Evolutionary conservation across 2,329 filamentous ascomycete species (phyloP).

Genomic region (Capronia americana): DNA sequence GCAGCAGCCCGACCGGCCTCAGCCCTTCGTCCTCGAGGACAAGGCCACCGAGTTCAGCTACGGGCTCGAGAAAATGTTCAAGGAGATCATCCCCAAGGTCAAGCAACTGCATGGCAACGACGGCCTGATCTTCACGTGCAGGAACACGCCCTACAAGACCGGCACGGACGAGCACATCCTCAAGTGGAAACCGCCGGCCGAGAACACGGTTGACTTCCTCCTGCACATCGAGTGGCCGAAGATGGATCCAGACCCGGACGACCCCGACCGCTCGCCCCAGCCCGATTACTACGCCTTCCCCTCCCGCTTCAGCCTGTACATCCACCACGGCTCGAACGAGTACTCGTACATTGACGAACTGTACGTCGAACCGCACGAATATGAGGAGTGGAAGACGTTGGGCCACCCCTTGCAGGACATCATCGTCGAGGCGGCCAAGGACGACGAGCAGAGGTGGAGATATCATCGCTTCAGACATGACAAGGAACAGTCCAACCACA

Average conservation of each 20-base stretch:
- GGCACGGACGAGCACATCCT: slow-evolving; percentile 93
- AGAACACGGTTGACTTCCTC: slow-evolving; percentile 94
- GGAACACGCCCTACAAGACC: slow-evolving; percentile 80
- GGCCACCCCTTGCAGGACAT: slow-evolving; percentile 79
- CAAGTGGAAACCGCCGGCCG: slow-evolving; percentile 95
- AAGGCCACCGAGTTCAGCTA: slow-evolving; percentile 92
- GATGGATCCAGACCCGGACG: slow-evolving; percentile 70
- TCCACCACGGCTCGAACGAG: slow-evolving; percentile 67
- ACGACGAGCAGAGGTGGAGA: slow-evolving; percentile 69
- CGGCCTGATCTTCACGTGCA: slow-evolving; percentile 96
- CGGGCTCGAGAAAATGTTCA: slow-evolving; percentile 90
- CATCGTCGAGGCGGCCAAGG: slow-evolving; percentile 88
- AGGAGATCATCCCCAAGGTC: slow-evolving; percentile 78
- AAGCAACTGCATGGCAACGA: slow-evolving; percentile 84
- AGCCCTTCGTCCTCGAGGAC: slow-evolving; percentile 79
- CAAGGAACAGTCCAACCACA: slow-evolving; percentile 89
- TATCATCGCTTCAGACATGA: slow-evolving; percentile 91
- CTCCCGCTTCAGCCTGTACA: slow-evolving; percentile 69
- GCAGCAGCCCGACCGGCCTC: slow-evolving; percentile 73
- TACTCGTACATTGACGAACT: slow-evolving; percentile 73
- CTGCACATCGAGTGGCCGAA: slow-evolving; percentile 77
- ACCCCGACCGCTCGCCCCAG: slow-evolving; percentile 71
- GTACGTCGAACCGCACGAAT: slow-evolving; percentile 75
- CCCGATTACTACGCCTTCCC: slow-evolving; percentile 82
- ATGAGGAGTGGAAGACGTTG: slow-evolving; percentile 78